Base-by-base conservation (phyloP, 1,284 basidiomycete species). In the Flammula alnicola region DNA sequence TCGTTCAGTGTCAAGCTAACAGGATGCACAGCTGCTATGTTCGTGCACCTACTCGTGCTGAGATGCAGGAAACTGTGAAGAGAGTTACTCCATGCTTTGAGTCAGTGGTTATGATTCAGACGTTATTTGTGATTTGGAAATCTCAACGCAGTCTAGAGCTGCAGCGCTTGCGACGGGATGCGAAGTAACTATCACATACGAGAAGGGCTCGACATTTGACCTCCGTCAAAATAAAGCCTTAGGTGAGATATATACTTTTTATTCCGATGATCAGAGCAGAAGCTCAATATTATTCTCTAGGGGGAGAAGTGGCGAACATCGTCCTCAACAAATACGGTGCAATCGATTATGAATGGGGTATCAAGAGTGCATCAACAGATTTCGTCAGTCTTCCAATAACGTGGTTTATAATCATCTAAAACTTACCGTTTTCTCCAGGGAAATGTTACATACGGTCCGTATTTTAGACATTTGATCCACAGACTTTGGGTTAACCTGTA, bases 111-210 rank as follows among this genome's bases (percentile, higher is more conserved):
- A 25, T 44, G 17, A 5, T 40, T 5, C 32, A 3, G 5, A 10
- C 1, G 6, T 6, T 14, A 10, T 6, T 2, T 14, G 23, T 30
- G 25, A 6, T 30, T 8, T 26, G 8, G n/a, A 17, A 9, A 22
- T n/a, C 12, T 16, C 17, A 16, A 10, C 11, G 45, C 26, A 8
- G 16, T 14, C 25, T 29, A 87, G 85, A 58, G 88, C 85, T 2
- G 89, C 87, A 1, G 85, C 78, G 0, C 68, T 80, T 27, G 86
- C 89, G 0, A 87, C 90, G 0, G 87, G 80, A 1, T 93, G 90
- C 62, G 74, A 73, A 39, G 73, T 81, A 29, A 75, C 81, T 32
- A 74, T 88, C 44, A 63, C 39, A 1, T 33, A 62, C 0, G 47
- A 59, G 1, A 65, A 68, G 12, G 66, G 65, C 1, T 65, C 73